Base-by-base conservation (phyloP, 331 rosid genomes). In the Malus hybrid region DNA sequence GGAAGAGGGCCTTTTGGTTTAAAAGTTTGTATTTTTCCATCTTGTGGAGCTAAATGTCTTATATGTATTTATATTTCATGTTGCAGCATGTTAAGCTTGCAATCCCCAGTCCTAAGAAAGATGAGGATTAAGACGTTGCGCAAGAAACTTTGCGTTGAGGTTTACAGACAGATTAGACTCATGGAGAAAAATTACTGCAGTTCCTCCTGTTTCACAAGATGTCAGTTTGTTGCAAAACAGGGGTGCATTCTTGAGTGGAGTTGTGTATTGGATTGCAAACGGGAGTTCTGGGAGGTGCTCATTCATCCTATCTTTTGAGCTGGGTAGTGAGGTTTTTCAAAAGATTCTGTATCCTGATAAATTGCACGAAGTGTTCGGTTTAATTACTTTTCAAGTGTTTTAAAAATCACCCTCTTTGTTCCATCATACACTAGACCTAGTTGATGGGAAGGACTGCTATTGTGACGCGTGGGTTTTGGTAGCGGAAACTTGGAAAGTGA, bases 11-110 rank as follows among this genome's bases (percentile, higher is more conserved):
- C 85, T 20, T 64, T 79, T 56, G 50, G 53, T n/a, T 79, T 83
- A 28, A 83, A 83, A 74, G 87, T 86, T 53, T 9, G 60, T 42
- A 63, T 4, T 56, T 61, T 19, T 73, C 36, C n/a, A 10, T 29
- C 15, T n/a, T 61, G 20, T n/a, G 52, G 26, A 62, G 46, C 19
- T 57, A 22, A 16, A 16, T 42, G 71, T 34, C 65, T 42, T 55
- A 26, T 1, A 61, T 61, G 34, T 46, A 10, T 15, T 1, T 69
- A 14, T 55, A 16, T 78, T n/a, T 56, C 56, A 1, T 66, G 58
- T 72, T 48, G 29, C 62, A n/a, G 98, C 96, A 91, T 82, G 90
- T 75, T 60, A 82, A 89, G 82, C 81, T 89, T 83, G 81, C 87
- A 1, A 65, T 88, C 68, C 95, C 97, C 4, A 71, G 33, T 75